Conservation (phyloP, 441 rosid species). For the Populus trichocarpa region DNA sequence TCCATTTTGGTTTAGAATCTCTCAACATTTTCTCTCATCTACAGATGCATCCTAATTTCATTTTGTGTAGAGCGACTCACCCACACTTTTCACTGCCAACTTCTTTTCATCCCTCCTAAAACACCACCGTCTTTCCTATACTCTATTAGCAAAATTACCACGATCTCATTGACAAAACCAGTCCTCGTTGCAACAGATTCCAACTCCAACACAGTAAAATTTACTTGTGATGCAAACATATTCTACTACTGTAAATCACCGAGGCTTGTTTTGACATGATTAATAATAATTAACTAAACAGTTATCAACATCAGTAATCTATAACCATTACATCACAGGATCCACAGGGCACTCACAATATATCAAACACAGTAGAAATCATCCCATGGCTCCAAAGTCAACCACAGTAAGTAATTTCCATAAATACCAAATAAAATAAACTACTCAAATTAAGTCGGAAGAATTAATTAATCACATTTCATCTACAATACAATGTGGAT, state of each 20-base stretch:
- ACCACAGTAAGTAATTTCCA: background rate
- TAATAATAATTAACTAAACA: background rate
- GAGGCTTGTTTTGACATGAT: background rate
- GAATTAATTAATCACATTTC: background rate
- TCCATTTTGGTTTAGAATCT: background rate
- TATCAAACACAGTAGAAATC: background rate
- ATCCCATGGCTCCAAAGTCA: background rate
- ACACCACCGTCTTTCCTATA: background rate
- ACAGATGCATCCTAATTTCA: background rate
- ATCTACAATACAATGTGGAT: conserved; percentile 23
- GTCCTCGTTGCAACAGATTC: background rate
- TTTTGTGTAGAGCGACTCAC: background rate
- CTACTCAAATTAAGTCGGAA: background rate
- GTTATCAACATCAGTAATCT: background rate
- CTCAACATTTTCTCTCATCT: background rate
- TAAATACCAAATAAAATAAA: background rate
- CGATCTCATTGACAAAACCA: background rate
- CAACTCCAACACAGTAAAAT: background rate
- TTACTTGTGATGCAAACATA: background rate
- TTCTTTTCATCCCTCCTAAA: background rate
- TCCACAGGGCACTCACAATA: background rate
- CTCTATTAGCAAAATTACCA: conserved; percentile 5
- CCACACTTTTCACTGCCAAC: background rate
- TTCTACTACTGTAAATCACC: background rate
- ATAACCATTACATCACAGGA: background rate